Percentiles rank a stretch among this genome's conserved stretches.
Evolutionary conservation across 2,329 filamentous ascomycete genomes (phyloP).

Genomic region (Aspergillus flavus): DNA sequence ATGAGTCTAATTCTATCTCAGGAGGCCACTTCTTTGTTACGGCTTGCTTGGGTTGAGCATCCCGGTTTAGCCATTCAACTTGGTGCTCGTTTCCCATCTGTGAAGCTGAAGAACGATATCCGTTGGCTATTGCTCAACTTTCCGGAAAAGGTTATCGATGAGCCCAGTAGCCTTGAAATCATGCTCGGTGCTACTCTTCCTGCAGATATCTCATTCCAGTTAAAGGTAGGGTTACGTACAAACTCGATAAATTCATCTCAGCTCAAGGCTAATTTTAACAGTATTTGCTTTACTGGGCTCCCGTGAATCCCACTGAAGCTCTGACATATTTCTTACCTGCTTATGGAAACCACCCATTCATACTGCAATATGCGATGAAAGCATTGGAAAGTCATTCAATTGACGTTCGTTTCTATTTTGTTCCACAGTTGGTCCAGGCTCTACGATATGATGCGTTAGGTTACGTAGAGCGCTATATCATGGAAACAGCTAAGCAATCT

Average conservation of each 20-base stretch:
- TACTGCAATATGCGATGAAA: constrained; percentile 96
- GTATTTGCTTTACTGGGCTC: constrained; percentile 91
- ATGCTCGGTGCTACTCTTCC: constrained; percentile 78
- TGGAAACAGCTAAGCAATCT: constrained; percentile 97
- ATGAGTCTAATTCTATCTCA: constrained; percentile 32
- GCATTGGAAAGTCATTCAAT: constrained; percentile 90
- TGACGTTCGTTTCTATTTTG: constrained; percentile 98
- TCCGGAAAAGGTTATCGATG: constrained; percentile 77
- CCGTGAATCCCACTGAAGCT: constrained; percentile 89
- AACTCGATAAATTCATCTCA: not conserved
- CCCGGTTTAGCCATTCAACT: constrained; percentile 88
- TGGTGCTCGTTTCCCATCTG: constrained; percentile 74
- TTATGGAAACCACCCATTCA: constrained; percentile 87
- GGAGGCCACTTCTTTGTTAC: constrained; percentile 67
- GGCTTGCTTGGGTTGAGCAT: constrained; percentile 83
- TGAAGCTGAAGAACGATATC: constrained; percentile 72
- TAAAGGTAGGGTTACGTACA: constrained; percentile 63
- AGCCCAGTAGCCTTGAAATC: constrained; percentile 81
- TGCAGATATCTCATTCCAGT: constrained; percentile 76
- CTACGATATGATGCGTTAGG: constrained; percentile 90
- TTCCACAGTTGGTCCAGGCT: constrained; percentile 95
- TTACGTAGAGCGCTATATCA: constrained; percentile 93
- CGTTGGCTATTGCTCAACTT: constrained; percentile 78
- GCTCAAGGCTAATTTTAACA: constrained; percentile 36
- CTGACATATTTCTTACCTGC: constrained; percentile 90